A percentile compares a stretch with the other conserved stretches of the same genome.
Evolutionary conservation across 129 eudicot species (phyloP).

Genomic region (Ambrosia artemisiifolia): DNA sequence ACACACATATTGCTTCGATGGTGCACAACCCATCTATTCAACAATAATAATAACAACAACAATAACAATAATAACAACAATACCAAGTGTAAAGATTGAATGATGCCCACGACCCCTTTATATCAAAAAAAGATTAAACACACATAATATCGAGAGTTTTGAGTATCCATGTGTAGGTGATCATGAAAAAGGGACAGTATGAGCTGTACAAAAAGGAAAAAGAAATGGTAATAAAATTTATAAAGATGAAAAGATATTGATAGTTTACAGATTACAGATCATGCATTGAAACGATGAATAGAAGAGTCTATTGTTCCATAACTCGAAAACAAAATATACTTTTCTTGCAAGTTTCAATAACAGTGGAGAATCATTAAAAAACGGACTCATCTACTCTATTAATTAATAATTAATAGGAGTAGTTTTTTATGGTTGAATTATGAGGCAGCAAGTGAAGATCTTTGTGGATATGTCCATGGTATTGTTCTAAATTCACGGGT

Average conservation of each 20-base stretch:
- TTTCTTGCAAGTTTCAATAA: neutral
- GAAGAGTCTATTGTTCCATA: neutral
- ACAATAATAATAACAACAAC: too few species aligned
- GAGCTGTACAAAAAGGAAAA: constrained; percentile 29
- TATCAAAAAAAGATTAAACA: constrained; percentile 10
- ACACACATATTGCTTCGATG: constrained; percentile 69
- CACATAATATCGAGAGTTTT: constrained; percentile 2
- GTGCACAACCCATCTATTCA: constrained; percentile 72
- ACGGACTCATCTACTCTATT: neutral
- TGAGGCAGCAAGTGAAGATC: constrained; percentile 14
- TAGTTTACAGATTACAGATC: constrained; percentile 14
- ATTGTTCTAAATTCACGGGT: constrained; percentile 1
- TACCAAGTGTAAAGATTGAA: neutral
- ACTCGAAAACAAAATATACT: neutral
- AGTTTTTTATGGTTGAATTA: neutral
- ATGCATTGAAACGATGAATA: constrained; percentile 25
- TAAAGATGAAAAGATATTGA: constrained; percentile 11
- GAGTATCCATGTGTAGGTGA: constrained; percentile 16
- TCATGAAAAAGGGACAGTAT: constrained; percentile 32
- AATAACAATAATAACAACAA: too few species aligned
- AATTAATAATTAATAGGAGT: neutral
- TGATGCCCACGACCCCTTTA: constrained; percentile 5
- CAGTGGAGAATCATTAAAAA: too few species aligned
- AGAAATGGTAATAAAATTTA: constrained; percentile 2
- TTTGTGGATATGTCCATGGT: neutral